phyloP scores from a whole-genome alignment of 441 rosid species.

The Iberis amara region DNA sequence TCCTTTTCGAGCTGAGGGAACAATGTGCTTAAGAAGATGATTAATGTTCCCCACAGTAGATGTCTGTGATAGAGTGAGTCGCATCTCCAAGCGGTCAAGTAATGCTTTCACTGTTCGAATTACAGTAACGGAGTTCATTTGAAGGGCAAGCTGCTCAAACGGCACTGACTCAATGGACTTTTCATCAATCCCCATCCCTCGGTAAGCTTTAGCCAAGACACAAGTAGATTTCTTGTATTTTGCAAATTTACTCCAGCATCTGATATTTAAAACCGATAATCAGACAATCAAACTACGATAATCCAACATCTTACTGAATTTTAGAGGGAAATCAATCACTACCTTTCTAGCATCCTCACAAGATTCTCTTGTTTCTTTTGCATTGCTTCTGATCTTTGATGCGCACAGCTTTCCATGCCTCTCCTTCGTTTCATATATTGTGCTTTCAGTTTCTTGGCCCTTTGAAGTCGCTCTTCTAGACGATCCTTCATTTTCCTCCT shows the following conservation, averaged over 20 bases:
- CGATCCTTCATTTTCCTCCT: conserved; percentile 66
- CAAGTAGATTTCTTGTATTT: conserved; percentile 60
- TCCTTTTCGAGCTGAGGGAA: conserved; percentile 55
- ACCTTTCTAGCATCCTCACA: conserved; percentile 30
- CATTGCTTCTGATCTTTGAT: conserved; percentile 25
- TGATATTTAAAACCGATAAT: conserved; percentile 23
- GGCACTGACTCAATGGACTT: conserved; percentile 48
- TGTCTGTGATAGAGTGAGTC: conserved; percentile 41
- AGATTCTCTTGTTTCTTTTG: conserved; percentile 26
- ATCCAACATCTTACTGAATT: not conserved
- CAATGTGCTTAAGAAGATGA: conserved; percentile 77
- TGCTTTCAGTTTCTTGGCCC: conserved; percentile 34
- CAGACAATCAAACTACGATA: conserved; percentile 2
- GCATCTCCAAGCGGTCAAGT: conserved; percentile 80
- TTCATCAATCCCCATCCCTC: conserved; percentile 50
- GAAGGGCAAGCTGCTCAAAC: conserved; percentile 77
- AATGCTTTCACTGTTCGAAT: conserved; percentile 57
- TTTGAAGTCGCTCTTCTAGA: conserved; percentile 77
- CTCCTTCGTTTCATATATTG: conserved; percentile 30
- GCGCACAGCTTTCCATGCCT: conserved; percentile 16
- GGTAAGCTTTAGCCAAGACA: conserved; percentile 56
- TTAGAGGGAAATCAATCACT: not conserved
- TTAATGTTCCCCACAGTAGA: conserved; percentile 53
- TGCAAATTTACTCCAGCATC: conserved; percentile 83
- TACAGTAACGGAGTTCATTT: conserved; percentile 58